Base-by-base conservation (phyloP, 768 basidiomycete genomes). In the Mycena amicta region DNA sequence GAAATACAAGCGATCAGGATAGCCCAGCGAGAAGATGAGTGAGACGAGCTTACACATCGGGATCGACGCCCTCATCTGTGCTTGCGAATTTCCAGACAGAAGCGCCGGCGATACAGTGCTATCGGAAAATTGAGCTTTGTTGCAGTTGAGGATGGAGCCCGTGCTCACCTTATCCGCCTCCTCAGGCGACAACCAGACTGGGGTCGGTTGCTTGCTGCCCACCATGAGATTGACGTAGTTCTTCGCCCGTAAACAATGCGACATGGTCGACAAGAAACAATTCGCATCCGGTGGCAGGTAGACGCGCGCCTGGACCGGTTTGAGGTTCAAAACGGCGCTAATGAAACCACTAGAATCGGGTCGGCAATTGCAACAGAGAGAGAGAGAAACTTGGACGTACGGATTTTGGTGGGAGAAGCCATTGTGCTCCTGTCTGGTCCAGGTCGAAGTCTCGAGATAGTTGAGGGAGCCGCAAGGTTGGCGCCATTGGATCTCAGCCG, bases 221-320 rank as follows among this genome's bases (percentile, higher is more conserved):
- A 95, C 91, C 81, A 97, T 90, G 57, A 93, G 72, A 68, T 94
- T 93, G 53, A 93, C 75, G 60, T 94, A 94, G 72, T 93, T 89
- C 77, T 90, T 92, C 23, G 91, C 86, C 50, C 88, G 75, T 67
- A 95, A 71, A 66, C 91, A 93, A 71, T 95, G 94, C 3, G 89
- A 83, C 55, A 95, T 80, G 23, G 92, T 93, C 31, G 87, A 89
- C 60, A 95, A 74, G 75, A 89, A 86, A 67, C 89, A 89, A 70
- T 95, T 95, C 13, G 91, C 90, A 66, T 96, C 94, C n/a, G 94
- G 91, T 0, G 93, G 91, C 23, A 94, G 78, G 68, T 93, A 94
- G 3, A 93, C 89, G 2, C 92, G 83, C 0, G 88, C 88, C 57
- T 85, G 77, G 33, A 72, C 72, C 15, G 87, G 79, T 65, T 94